Base-by-base conservation (phyloP, 2,329 filamentous ascomycete species). In the Apiospora sp. region DNA sequence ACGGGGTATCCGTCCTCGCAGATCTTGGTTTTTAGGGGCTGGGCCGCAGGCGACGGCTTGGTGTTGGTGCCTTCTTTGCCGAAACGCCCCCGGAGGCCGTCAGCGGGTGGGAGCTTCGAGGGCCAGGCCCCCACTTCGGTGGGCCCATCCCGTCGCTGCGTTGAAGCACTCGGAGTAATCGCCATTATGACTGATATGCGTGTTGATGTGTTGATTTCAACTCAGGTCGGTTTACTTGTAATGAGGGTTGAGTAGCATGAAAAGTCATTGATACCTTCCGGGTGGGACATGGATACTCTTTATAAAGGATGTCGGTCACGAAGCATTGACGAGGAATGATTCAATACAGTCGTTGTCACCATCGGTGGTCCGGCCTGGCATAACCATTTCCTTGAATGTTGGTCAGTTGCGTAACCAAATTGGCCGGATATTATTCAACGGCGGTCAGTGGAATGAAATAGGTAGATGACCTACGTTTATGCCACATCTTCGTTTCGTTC, bases 31-130 rank as follows among this genome's bases (percentile, higher is more conserved):
- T 27, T n/a, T 2, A 70, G 13, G 10, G 37, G 46, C n/a, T 1
- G 5, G 6, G 44, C 43, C 16, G 44, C 54, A 8, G 68, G 68
- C 0, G 68, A 54, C 6, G 49, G 44, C 14, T 19, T 10, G 8
- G 68, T 70, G 68, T 70, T 54, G 46, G 27, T 43, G 34, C 68
- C 68, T 16, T 70, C 27, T 37, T 70, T 70, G 16, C 68, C 68
- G 27, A 54, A 70, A 27, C 5, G 13, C 0, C 58, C 54, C 0
- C 27, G 8, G 4, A 41, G 34, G 12, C 64, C 64, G n/a, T 22
- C 64, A 30, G 41, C n/a, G 14, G 44, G 43, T 1, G 30, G 5
- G 0, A 19, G 37, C 3, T 7, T 68, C 3, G 64, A 27, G n/a
- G 37, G 6, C 58, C 58, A 14, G 19, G 27, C 27, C 2, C 27